These are phyloP conservation scores for Cladophialophora exuberans DNA, from an alignment of 2,329 filamentous ascomycete genomes.

Conservation along the genomic window DNA sequence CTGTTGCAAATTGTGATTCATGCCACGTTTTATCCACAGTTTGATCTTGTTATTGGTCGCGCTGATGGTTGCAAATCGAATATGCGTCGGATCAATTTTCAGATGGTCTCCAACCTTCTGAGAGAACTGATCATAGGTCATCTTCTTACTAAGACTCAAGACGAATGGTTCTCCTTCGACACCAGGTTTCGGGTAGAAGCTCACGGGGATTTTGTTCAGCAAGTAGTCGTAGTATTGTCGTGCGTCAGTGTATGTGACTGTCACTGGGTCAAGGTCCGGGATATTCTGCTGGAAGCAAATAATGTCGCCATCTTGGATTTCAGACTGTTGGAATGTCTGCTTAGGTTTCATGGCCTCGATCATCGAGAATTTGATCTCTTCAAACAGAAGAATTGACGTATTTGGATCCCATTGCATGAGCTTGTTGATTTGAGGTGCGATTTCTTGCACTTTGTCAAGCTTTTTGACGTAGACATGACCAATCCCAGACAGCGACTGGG, in stretches of 20 bases:
- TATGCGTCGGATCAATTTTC: slow-evolving; percentile 76
- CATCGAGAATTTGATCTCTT: slow-evolving; percentile 98
- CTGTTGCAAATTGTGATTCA: slow-evolving; percentile 70
- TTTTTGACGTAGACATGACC: slow-evolving; percentile 86
- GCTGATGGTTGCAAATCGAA: slow-evolving; percentile 90
- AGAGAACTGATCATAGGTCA: slow-evolving; percentile 84
- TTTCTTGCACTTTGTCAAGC: slow-evolving; percentile 83
- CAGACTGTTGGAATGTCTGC: slow-evolving; percentile 83
- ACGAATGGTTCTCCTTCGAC: slow-evolving; percentile 68
- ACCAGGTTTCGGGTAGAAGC: slow-evolving; percentile 67
- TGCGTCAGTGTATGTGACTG: slow-evolving; percentile 65
- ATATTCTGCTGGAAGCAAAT: slow-evolving; percentile 82
- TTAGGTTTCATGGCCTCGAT: slow-evolving; percentile 94
- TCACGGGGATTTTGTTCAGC: slow-evolving; percentile 77
- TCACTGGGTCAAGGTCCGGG: slow-evolving; percentile 45
- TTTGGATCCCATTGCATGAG: slow-evolving; percentile 86
- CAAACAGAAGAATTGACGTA: slow-evolving; percentile 74
- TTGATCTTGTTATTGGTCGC: slow-evolving; percentile 76
- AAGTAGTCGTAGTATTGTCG: slow-evolving; percentile 92
- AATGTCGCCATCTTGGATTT: slow-evolving; percentile 96
- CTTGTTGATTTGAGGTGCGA: slow-evolving; percentile 75
- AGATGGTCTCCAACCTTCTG: slow-evolving; percentile 81
- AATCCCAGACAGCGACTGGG: slow-evolving; percentile 74
- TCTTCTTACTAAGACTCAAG: slow-evolving; percentile 81
- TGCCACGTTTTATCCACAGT: slow-evolving; percentile 72